Evolutionary conservation across 129 eudicot species (phyloP).

Genomic region (Arctium lappa): DNA sequence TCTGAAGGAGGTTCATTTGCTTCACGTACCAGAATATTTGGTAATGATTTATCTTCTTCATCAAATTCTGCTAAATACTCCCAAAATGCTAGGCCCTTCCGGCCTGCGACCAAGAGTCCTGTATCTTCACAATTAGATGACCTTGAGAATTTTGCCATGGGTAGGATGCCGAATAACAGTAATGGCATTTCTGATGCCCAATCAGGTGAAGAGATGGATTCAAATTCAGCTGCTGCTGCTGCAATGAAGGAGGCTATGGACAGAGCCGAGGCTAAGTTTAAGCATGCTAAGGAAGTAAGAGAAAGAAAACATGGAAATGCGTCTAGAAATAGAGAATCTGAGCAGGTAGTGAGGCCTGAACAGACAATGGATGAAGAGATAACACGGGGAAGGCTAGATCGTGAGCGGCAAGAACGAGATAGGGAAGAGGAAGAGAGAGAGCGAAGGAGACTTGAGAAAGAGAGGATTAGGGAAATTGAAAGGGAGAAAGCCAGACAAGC

Average conservation of each 20-base stretch:
- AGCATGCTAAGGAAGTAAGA: conserved; percentile 63
- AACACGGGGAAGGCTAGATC: conserved; percentile 47
- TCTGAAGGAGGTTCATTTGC: conserved; percentile 45
- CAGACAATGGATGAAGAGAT: conserved; percentile 32
- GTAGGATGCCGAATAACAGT: conserved; percentile 25
- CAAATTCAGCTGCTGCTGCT: conserved; percentile 49
- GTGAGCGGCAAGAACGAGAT: conserved; percentile 44
- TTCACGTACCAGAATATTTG: conserved; percentile 46
- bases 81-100: conserved; percentile 37
- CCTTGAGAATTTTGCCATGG: conserved; percentile 59
- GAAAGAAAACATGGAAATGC: conserved; percentile 64
- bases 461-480: conserved; percentile 57
- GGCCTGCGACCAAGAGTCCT: conserved; percentile 27
- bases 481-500: conserved; percentile 74
- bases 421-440: conserved; percentile 56
- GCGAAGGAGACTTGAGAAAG: conserved; percentile 57
- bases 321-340: conserved; percentile 55
- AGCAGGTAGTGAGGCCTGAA: conserved; percentile 51
- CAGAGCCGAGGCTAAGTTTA: conserved; percentile 68
- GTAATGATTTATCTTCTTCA: conserved; percentile 47
- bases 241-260: conserved; percentile 83
- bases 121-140: conserved; percentile 51
- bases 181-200: conserved; percentile 30
- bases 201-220: conserved; percentile 38
- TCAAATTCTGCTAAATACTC: conserved; percentile 35